A percentile compares a stretch with the other conserved stretches of the same genome.
phyloP scores from a whole-genome alignment of 1,284 basidiomycete species.

The Fistulina hepatica region DNA sequence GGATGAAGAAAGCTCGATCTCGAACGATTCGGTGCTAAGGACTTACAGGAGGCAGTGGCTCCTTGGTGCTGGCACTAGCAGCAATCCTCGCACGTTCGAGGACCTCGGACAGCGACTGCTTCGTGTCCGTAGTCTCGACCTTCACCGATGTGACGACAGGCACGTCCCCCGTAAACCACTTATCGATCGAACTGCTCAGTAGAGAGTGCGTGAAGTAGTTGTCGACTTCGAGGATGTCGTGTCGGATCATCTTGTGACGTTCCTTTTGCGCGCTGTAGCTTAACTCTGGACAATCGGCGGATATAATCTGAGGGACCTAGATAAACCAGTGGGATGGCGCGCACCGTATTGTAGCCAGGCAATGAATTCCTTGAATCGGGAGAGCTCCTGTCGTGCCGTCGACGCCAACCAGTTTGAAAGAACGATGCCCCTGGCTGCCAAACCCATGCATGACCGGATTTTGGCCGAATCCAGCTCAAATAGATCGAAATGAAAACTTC shows the following conservation, averaged over 20 bases:
- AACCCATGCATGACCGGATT: constrained; percentile 39
- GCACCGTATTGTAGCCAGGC: constrained; percentile 66
- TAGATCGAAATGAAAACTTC: constrained; percentile 36
- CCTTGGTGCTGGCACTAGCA: constrained; percentile 31
- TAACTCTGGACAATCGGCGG: constrained; percentile 12
- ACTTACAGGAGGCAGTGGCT: too few relatives aligned
- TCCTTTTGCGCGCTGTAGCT: constrained; percentile 28
- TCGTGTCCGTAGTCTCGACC: constrained; percentile 36
- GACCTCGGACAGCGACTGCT: constrained; percentile 29
- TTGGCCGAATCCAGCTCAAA: constrained; percentile 44
- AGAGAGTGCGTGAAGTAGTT: constrained; percentile 67
- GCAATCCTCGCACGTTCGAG: constrained; percentile 37
- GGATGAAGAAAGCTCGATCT: too few relatives aligned
- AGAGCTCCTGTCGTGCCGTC: constrained; percentile 51
- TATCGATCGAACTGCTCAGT: constrained; percentile 55
- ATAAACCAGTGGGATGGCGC: constrained; percentile 16
- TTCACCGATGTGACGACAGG: constrained; percentile 48
- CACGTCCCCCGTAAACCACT: constrained; percentile 61
- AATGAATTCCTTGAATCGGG: constrained; percentile 66
- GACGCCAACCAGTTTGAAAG: constrained; percentile 58
- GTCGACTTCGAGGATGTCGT: constrained; percentile 72
- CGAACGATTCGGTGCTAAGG: too few relatives aligned
- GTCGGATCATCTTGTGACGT: constrained; percentile 32
- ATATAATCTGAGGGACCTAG: too few relatives aligned
- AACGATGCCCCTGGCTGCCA: constrained; percentile 46